Conservation (phyloP, 805 yeast genomes). For the Candida succiphila region DNA sequence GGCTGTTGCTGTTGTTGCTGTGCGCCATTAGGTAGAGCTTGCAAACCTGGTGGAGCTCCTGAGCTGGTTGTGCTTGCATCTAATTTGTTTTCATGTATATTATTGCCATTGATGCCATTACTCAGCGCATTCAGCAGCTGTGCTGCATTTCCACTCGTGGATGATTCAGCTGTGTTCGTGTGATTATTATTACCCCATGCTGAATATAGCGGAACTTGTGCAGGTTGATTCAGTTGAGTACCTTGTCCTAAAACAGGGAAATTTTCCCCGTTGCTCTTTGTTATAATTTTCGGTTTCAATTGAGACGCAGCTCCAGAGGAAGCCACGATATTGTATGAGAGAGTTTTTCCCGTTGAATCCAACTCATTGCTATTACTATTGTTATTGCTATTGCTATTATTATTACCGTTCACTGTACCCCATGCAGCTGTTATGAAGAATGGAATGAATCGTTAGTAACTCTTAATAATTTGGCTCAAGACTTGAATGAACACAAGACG, state of each 20-base stretch:
- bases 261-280: slow-evolving; percentile 13
- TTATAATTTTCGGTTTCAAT: neutral
- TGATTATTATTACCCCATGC: too few species aligned
- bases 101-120: too few species aligned
- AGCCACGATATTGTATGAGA: slow-evolving; percentile 1
- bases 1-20: slow-evolving; percentile 14
- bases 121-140: too few species aligned
- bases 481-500: too few species aligned
- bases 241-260: slow-evolving; percentile 17
- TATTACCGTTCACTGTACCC: slow-evolving; percentile 9
- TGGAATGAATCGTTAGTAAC: neutral
- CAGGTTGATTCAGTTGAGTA: slow-evolving; percentile 3
- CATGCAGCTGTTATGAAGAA: slow-evolving; percentile 13
- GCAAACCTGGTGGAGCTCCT: slow-evolving; percentile 6
- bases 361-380: too few species aligned
- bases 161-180: slow-evolving; percentile 2
- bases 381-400: too few species aligned
- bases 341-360: too few species aligned
- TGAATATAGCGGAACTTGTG: slow-evolving; percentile 1
- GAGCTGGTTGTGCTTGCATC: too few species aligned
- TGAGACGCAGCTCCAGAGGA: neutral
- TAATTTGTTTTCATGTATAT: too few species aligned
- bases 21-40: slow-evolving; percentile 3
- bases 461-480: too few species aligned
- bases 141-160: slow-evolving; percentile 2